Base-by-base conservation (phyloP, 2,329 filamentous ascomycete genomes). In the Sporothrix euskadiensis region DNA sequence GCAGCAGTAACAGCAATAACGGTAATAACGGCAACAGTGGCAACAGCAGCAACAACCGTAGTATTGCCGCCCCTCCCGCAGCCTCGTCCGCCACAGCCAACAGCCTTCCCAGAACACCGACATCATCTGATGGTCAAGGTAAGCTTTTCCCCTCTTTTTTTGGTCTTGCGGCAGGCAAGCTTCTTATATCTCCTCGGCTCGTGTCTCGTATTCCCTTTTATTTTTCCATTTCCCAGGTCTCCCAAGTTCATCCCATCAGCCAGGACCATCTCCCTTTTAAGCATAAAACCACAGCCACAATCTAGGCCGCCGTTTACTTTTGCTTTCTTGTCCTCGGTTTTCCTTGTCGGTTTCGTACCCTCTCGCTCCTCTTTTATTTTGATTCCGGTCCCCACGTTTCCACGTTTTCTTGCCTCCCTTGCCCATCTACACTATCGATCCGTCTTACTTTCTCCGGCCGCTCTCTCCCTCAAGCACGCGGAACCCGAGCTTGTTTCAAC, bases 71-170 rank as follows among this genome's bases (percentile, higher is more conserved):
- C 19, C 19, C 47, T 26, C 4, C 61, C 39, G 35, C 39, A 66
- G 61, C 39, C 61, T 66, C 39, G 61, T 66, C 61, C 22, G 61
- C 10, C 12, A 41, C 35, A 32, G 66, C n/a, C n/a, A 61, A n/a
- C 39, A 44, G n/a, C 41, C 69, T 56, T 8, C 63, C 74, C 10
- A 68, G 63, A 49, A 71, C 73, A 26, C 74, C 72, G 16, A 70
- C 74, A 49, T 72, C 72, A 65, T 65, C 71, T 22, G 69, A 75
- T 19, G 61, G 69, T 30, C 61, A 65, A 44, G 56, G 74, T 75
- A 69, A 30, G 72, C 22, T 49, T 16, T 57, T 3, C 30, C 16
- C 57, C 26, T 56, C 12, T 56, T 32, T 56, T 65, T 12, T 49
- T 68, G 47, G 32, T 59, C 35, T 49, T 35, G 12, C 12, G 4